Evolutionary conservation across 352 stramenopile genomes (phyloP), one percentile per base, ranked within the genome.

Genomic region (Pythium chondricola): DNA sequence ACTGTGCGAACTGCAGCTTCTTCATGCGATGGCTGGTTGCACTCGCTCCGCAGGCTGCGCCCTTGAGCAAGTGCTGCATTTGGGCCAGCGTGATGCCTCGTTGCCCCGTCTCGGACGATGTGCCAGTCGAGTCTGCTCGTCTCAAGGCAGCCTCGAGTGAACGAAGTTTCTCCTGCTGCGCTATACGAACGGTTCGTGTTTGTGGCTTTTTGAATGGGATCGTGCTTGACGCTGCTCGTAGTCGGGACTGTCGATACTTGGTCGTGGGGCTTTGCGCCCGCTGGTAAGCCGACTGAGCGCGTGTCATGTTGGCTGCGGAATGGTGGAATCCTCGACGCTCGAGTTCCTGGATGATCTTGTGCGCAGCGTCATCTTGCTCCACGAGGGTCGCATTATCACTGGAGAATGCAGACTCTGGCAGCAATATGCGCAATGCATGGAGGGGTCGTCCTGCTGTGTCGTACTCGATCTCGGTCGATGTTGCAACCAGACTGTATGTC

Each of bases 141-240:
- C 44, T 24, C 18, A 83, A 60, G 2, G 69, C 66, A 44, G 55
- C 55, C 29, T 80, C 66, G 0, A 80, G 52, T 2, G 63, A 50
- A 24, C 69, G 63, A 26, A 69, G 69, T 36, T 71, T 71, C 6
- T 56, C 52, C 24, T 83, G n/a, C n/a, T n/a, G n/a, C 11, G 56
- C 36, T 24, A 55, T 49, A 7, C 44, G 43, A 13, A 46, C 22
- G 18, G 51, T 30, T n/a, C 10, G 8, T 17, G 24, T 27, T 42
- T 26, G 9, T 38, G n/a, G n/a, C n/a, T n/a, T n/a, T n/a, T n/a
- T n/a, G n/a, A n/a, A n/a, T n/a, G n/a, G n/a, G n/a, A n/a, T n/a
- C n/a, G n/a, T n/a, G n/a, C n/a, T n/a, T n/a, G n/a, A n/a, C n/a
- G n/a, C n/a, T n/a, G n/a, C n/a, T n/a, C n/a, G n/a, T n/a, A n/a